phyloP scores from a whole-genome alignment of 2,329 filamentous ascomycete genomes.

The Aspergillus intermedius region DNA sequence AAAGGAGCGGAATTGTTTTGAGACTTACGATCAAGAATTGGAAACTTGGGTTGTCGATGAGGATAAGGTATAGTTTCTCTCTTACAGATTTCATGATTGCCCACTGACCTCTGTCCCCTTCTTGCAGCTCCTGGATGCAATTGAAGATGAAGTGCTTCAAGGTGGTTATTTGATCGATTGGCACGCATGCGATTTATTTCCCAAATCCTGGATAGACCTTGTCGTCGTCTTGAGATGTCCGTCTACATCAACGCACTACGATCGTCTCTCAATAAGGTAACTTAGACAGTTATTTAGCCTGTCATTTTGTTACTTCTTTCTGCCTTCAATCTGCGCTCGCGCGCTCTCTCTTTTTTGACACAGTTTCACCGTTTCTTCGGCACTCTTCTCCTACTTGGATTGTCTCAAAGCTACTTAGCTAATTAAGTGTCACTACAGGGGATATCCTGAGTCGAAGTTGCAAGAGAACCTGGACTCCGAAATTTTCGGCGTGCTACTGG shows the following conservation, averaged over 20 bases:
- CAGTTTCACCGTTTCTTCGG: background rate
- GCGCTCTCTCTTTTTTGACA: background rate
- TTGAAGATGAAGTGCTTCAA: conserved; percentile 70
- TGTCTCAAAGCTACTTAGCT: background rate
- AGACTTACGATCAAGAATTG: conserved; percentile 78
- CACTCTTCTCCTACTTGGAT: background rate
- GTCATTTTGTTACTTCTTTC: background rate
- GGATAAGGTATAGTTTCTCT: conserved; percentile 62
- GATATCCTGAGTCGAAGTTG: conserved; percentile 78
- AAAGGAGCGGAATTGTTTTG: conserved; percentile 79
- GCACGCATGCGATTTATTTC: conserved; percentile 96
- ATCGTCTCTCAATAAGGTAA: conserved; percentile 69
- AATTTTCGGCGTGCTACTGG: conserved; percentile 90
- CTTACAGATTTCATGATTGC: conserved; percentile 1
- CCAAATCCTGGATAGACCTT: conserved; percentile 86
- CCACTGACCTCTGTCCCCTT: background rate
- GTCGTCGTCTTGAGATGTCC: conserved; percentile 80
- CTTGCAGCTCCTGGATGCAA: conserved; percentile 67
- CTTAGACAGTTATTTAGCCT: conserved; percentile 7
- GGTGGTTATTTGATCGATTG: conserved; percentile 93
- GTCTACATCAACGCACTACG: conserved; percentile 73
- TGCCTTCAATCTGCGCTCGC: background rate
- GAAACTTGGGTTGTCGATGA: conserved; percentile 93
- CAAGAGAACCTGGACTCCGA: conserved; percentile 96
- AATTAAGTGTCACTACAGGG: conserved; percentile 40